Conservation (phyloP, 2,329 filamentous ascomycete genomes). For the Ceratocystis harringtonii region DNA sequence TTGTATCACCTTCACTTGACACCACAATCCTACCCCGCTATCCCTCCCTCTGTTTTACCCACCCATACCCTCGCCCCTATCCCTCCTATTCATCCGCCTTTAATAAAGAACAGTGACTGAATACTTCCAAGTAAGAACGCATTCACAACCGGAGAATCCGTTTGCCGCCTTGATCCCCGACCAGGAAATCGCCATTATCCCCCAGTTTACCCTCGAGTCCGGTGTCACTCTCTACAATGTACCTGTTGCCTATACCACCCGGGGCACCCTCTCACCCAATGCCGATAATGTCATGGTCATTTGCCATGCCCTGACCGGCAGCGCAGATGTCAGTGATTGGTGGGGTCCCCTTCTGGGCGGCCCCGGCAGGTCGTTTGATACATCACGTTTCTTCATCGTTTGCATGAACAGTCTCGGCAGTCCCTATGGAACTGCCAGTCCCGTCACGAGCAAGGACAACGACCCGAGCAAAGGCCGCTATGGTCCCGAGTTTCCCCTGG, state of each 20-base stretch:
- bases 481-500: conserved; percentile 89
- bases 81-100: conserved; percentile 2
- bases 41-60: neutral
- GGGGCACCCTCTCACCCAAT: conserved; percentile 43
- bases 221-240: conserved; percentile 69
- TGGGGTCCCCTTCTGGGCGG: conserved; percentile 73
- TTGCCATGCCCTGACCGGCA: conserved; percentile 75
- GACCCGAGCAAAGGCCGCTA: conserved; percentile 60
- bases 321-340: conserved; percentile 74
- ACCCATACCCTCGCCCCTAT: conserved; percentile 12
- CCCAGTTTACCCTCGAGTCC: conserved; percentile 83
- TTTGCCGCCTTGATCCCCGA: conserved; percentile 75
- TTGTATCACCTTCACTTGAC: too few relatives aligned
- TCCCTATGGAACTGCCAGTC: conserved; percentile 76
- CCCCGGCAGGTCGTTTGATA: conserved; percentile 64
- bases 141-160: conserved; percentile 75
- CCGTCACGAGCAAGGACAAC: conserved; percentile 76
- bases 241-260: conserved; percentile 52
- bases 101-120: conserved; percentile 38
- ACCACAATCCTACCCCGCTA: too few relatives aligned
- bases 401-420: conserved; percentile 78
- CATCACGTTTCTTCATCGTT: conserved; percentile 68
- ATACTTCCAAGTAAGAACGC: conserved; percentile 50
- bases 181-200: conserved; percentile 73
- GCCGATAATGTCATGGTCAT: conserved; percentile 58